Evolutionary conservation across 2,329 filamentous ascomycete species (phyloP).

Genomic region (Fusarium denticulatum): DNA sequence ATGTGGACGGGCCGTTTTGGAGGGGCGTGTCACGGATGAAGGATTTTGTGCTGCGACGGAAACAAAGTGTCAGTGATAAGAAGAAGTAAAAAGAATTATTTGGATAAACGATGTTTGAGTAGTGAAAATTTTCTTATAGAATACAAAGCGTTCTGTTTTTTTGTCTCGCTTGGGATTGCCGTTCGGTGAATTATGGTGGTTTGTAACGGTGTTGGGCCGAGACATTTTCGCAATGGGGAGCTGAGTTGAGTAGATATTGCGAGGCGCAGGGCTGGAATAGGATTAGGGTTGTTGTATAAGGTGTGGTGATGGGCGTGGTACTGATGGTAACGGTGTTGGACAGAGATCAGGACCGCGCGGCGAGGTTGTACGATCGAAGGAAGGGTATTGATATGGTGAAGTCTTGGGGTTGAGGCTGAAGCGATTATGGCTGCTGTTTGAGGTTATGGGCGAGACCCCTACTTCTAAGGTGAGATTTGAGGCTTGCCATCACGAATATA

Average conservation of each 20-base stretch:
- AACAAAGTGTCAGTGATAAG: slow-evolving; percentile 28
- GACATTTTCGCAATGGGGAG: slow-evolving; percentile 27
- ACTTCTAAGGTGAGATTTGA: rapidly evolving
- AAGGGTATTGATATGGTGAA: background rate
- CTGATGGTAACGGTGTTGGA: background rate
- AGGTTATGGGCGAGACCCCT: rapidly evolving
- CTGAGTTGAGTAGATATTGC: background rate
- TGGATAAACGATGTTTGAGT: slow-evolving; percentile 28
- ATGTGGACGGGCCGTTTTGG: slow-evolving; percentile 47
- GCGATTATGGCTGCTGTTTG: background rate
- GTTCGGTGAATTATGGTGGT: slow-evolving; percentile 7
- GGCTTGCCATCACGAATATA: rapidly evolving
- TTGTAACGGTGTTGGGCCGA: slow-evolving; percentile 4
- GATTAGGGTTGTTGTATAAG: background rate
- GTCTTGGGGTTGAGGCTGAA: background rate
- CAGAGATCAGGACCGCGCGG: slow-evolving; percentile 21
- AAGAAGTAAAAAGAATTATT: slow-evolving; percentile 29
- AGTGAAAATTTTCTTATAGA: slow-evolving; percentile 22
- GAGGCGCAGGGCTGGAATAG: background rate
- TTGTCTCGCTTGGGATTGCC: slow-evolving; percentile 9
- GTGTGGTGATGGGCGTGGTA: background rate
- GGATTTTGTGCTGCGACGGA: slow-evolving; percentile 20
- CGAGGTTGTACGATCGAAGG: background rate
- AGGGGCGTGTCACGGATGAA: slow-evolving; percentile 28
- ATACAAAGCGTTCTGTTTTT: slow-evolving; percentile 29